Percentiles rank a stretch among this genome's conserved stretches.
These are phyloP conservation scores for Byssochlamys sp. DNA, from an alignment of 2,329 filamentous ascomycete species.

Conservation along the genomic window DNA sequence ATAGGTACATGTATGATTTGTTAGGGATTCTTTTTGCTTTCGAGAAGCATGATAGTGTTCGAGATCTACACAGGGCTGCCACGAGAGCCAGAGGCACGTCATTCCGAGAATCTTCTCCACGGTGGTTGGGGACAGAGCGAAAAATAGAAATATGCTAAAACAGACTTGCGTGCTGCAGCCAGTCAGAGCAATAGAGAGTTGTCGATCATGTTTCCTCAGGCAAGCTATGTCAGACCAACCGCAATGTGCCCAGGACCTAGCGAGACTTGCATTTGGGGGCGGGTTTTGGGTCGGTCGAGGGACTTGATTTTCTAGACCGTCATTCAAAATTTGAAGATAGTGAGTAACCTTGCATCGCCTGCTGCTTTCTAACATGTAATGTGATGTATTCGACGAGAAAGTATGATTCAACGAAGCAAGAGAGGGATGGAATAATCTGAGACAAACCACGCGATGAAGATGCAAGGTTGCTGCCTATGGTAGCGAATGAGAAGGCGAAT, in stretches of 20 bases:
- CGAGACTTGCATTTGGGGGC: background rate
- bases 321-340: background rate
- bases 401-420: background rate
- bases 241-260: background rate
- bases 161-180: background rate
- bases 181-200: background rate
- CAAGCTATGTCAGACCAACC: background rate
- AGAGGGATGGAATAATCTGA: background rate
- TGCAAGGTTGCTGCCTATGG: background rate
- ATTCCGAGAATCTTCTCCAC: background rate
- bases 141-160: background rate
- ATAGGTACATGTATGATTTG: background rate
- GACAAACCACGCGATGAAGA: background rate
- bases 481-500: too few relatives aligned
- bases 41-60: background rate
- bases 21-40: background rate
- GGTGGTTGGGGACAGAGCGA: background rate
- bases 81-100: background rate
- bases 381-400: background rate
- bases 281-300: background rate
- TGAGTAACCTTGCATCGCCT: background rate
- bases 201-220: background rate
- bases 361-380: background rate
- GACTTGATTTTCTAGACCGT: background rate
- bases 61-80: background rate